Percentiles rank a stretch among this genome's conserved stretches.
Conservation (phyloP, 2,329 filamentous ascomycete genomes). For the Diaporthe destruens region DNA sequence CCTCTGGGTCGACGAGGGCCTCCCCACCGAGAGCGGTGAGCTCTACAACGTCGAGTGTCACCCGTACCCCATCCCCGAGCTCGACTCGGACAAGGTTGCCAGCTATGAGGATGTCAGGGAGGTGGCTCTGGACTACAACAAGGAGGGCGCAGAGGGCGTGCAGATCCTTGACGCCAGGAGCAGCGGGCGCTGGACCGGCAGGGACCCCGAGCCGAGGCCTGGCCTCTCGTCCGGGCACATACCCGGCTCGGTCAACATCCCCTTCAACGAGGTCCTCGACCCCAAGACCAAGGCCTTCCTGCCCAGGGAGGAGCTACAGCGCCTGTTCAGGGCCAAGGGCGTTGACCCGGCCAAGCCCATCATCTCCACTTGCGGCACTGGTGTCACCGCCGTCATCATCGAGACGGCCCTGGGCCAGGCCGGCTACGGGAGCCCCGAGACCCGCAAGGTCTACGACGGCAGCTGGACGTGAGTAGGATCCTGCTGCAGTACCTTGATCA, state of each 20-base stretch:
- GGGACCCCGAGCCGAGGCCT: conserved; percentile 86
- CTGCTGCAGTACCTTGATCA: conserved; percentile 34
- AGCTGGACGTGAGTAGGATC: conserved; percentile 88
- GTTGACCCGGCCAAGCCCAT: conserved; percentile 84
- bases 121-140: conserved; percentile 80
- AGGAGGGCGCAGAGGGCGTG: conserved; percentile 84
- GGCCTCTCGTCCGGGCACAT: conserved; percentile 92
- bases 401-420: conserved; percentile 88
- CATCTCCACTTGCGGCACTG: conserved; percentile 90
- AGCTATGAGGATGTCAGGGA: conserved; percentile 87
- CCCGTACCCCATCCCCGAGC: conserved; percentile 73
- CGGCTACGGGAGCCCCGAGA: conserved; percentile 75
- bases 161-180: conserved; percentile 92
- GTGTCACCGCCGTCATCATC: conserved; percentile 91
- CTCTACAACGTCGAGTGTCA: conserved; percentile 76
- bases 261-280: conserved; percentile 84
- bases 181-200: conserved; percentile 82
- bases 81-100: conserved; percentile 74
- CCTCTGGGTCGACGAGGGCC: conserved; percentile 88
- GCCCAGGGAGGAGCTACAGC: conserved; percentile 76
- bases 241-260: conserved; percentile 86
- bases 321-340: conserved; percentile 83
- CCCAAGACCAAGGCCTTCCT: conserved; percentile 85
- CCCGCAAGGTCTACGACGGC: conserved; percentile 88
- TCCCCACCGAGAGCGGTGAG: conserved; percentile 84